Conservation (phyloP, 2,329 filamentous ascomycete genomes). For the Phaeosphaeria sp. region DNA sequence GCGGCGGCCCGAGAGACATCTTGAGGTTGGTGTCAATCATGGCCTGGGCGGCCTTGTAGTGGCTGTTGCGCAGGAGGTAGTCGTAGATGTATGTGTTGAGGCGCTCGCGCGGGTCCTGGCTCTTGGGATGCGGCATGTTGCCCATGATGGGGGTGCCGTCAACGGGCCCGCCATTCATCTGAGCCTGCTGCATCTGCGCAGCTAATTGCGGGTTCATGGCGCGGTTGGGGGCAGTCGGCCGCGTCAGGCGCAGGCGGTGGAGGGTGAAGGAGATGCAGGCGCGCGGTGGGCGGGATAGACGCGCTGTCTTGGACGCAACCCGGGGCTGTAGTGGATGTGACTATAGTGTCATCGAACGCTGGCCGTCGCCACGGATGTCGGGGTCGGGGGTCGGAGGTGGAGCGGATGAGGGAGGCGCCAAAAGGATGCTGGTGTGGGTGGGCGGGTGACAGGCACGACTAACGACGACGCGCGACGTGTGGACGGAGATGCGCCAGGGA, state of each 20-base stretch:
- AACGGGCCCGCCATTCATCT: constrained; percentile 66
- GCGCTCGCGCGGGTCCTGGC: constrained; percentile 55
- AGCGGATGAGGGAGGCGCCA: constrained; percentile 23
- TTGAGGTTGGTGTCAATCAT: constrained; percentile 54
- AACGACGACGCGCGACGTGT: not conserved
- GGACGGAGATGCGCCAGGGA: not conserved
- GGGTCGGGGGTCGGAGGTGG: constrained; percentile 16
- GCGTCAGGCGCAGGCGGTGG: constrained; percentile 27
- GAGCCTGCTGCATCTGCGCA: constrained; percentile 50
- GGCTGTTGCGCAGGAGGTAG: constrained; percentile 84
- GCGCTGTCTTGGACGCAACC: constrained; percentile 29
- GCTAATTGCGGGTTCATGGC: constrained; percentile 13
- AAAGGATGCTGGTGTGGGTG: constrained; percentile 2
- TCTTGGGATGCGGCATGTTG: constrained; percentile 54
- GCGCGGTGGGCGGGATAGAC: constrained; percentile 18
- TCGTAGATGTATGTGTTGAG: constrained; percentile 92
- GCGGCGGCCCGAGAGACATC: constrained; percentile 67
- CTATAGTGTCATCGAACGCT: constrained; percentile 39
- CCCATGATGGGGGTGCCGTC: constrained; percentile 73
- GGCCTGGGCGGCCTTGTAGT: constrained; percentile 82
- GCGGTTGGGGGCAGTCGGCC: constrained; percentile 14
- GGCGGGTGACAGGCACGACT: constrained; percentile 4
- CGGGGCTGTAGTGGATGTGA: constrained; percentile 28
- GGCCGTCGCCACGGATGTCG: constrained; percentile 29
- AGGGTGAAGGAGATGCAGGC: constrained; percentile 15